A percentile compares a stretch with the other conserved stretches of the same genome.
These are phyloP conservation scores for Coemansia sp. DNA, from an alignment of 192 early-diverging fungal species.

Conservation along the genomic window DNA sequence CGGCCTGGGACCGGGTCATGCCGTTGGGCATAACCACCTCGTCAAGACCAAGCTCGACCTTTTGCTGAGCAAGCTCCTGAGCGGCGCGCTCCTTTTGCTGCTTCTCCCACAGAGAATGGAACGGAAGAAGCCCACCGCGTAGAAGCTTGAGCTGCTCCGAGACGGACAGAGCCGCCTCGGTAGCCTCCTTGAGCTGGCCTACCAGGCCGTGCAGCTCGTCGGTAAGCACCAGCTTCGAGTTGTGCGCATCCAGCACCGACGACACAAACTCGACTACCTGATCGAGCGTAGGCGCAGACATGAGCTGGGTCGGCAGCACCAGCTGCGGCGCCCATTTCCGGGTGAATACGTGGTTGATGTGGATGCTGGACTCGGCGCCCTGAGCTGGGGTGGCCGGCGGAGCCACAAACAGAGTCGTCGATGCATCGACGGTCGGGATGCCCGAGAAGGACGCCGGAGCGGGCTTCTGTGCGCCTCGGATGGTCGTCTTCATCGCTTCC, in stretches of 20 bases:
- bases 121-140: constrained; percentile 39
- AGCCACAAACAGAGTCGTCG: constrained; percentile 27
- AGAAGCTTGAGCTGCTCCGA: constrained; percentile 50
- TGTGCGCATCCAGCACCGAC: constrained; percentile 40
- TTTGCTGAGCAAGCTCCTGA: constrained; percentile 36
- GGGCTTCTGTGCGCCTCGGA: constrained; percentile 9
- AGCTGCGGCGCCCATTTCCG: constrained; percentile 45
- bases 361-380: constrained; percentile 9
- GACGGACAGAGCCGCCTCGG: constrained; percentile 36
- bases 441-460: constrained; percentile 8
- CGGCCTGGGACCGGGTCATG: constrained; percentile 44
- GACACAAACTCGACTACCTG: constrained; percentile 35
- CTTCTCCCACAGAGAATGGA: constrained; percentile 41
- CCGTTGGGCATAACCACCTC: constrained; percentile 50
- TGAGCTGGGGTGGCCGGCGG: neutral
- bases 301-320: constrained; percentile 21
- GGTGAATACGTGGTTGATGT: constrained; percentile 33
- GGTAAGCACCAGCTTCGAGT: constrained; percentile 43
- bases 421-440: constrained; percentile 35
- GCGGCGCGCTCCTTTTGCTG: constrained; percentile 41
- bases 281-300: constrained; percentile 34
- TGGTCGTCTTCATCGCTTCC: constrained; percentile 8
- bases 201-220: constrained; percentile 31
- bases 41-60: constrained; percentile 46
- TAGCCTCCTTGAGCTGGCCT: constrained; percentile 32